phyloP scores from a whole-genome alignment of 495 filamentous ascomycete species.

The Pyronema omphalodes region DNA sequence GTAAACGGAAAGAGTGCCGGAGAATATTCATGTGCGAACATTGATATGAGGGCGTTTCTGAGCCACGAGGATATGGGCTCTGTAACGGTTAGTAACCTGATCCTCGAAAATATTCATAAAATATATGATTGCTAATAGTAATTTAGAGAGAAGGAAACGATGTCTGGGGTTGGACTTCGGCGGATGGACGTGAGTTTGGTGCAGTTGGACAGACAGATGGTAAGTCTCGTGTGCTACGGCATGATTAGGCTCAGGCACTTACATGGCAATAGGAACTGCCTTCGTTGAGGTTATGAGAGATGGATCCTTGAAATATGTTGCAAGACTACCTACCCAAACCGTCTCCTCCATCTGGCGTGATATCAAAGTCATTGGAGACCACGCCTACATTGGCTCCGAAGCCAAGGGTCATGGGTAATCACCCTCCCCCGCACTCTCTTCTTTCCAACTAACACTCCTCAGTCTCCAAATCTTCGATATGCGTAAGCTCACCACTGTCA shows the following conservation, averaged over 20 bases:
- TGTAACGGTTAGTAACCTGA: slow-evolving; percentile 10
- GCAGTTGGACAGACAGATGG: slow-evolving; percentile 38
- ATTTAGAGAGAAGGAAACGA: slow-evolving; percentile 12
- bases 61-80: slow-evolving; percentile 34
- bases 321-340: slow-evolving; percentile 33
- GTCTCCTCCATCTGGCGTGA: slow-evolving; percentile 32
- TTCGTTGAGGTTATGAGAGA: slow-evolving; percentile 33
- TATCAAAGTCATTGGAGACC: slow-evolving; percentile 30
- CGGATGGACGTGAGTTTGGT: slow-evolving; percentile 36
- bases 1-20: slow-evolving; percentile 29
- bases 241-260: slow-evolving; percentile 28
- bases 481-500: slow-evolving; percentile 15
- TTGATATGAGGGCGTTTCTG: slow-evolving; percentile 39
- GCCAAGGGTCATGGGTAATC: slow-evolving; percentile 25
- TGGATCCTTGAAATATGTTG: slow-evolving; percentile 38
- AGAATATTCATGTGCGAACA: slow-evolving; percentile 36
- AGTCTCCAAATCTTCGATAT: slow-evolving; percentile 37
- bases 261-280: slow-evolving; percentile 27
- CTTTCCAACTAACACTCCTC: neutral
- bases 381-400: slow-evolving; percentile 33
- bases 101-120: too few species aligned
- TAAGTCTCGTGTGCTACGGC: slow-evolving; percentile 39
- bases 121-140: too few species aligned
- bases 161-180: slow-evolving; percentile 30
- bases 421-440: too few species aligned